Evolutionary conservation across 164 flowering plant genomes (phyloP).

Genomic region (Stephania cephalantha): DNA sequence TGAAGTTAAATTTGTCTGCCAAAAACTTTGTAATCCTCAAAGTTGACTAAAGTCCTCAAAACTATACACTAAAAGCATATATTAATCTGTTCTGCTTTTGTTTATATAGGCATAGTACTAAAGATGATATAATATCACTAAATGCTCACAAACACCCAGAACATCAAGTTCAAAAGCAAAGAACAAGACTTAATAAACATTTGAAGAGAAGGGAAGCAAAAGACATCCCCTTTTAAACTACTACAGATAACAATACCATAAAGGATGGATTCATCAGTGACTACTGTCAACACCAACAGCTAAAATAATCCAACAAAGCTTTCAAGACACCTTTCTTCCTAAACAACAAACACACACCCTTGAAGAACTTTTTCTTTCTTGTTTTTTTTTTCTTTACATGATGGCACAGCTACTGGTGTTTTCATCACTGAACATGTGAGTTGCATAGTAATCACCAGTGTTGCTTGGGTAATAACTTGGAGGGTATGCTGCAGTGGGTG

Average conservation of each 20-base stretch:
- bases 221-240: conserved; percentile 1
- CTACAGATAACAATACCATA: background rate
- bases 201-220: background rate
- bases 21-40: background rate
- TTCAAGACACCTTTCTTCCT: background rate
- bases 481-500: conserved; percentile 16
- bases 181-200: background rate
- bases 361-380: background rate
- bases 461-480: conserved; percentile 18
- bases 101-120: background rate
- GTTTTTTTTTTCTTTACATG: conserved; percentile 34
- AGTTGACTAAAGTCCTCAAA: background rate
- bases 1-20: background rate
- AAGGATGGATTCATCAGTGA: background rate
- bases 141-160: background rate
- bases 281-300: background rate
- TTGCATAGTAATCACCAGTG: conserved; percentile 24
- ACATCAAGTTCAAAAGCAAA: background rate
- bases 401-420: conserved; percentile 53
- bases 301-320: background rate
- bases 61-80: background rate
- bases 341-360: background rate
- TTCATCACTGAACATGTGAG: conserved; percentile 65
- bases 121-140: background rate
- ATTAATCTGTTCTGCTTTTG: background rate